Conservation (phyloP, 1,139 yeast species). For the Taiozyma sp. region DNA sequence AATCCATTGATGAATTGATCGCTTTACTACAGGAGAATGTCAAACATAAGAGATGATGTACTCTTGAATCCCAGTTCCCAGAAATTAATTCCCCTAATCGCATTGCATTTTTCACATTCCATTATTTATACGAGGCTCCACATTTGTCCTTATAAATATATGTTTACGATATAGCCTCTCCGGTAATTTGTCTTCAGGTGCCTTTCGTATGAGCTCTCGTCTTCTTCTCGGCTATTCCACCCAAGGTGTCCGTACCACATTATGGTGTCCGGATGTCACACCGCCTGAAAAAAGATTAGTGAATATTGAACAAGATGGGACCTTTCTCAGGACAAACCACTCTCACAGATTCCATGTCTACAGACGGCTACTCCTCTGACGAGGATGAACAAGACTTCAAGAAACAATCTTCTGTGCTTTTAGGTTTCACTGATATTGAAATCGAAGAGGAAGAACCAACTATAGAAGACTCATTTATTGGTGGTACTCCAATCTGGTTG, state of each 20-base stretch:
- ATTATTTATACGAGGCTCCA: background rate
- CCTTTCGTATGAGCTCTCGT: no score
- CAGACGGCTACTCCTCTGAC: constrained; percentile 19
- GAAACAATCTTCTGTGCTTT: constrained; percentile 29
- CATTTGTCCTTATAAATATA: background rate
- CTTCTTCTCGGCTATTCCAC: no score
- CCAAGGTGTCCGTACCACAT: no score
- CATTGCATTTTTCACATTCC: background rate
- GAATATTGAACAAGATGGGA: background rate
- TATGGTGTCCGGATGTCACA: constrained; percentile 9
- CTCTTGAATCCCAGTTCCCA: background rate
- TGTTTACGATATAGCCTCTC: background rate
- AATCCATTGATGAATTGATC: constrained; percentile 70
- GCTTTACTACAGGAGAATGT: constrained; percentile 33
- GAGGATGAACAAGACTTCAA: constrained; percentile 26
- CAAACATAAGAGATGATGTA: constrained; percentile 13
- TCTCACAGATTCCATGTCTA: background rate
- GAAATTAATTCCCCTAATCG: background rate
- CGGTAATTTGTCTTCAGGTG: background rate
- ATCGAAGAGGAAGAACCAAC: constrained; percentile 38
- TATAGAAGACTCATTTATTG: constrained; percentile 72
- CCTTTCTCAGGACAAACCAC: background rate
- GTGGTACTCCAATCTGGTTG: constrained; percentile 68
- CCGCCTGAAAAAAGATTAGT: background rate
- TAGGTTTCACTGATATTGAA: constrained; percentile 63